Evolutionary conservation across 2,329 filamentous ascomycete genomes (phyloP).

Genomic region (Lecanicillium sp.): DNA sequence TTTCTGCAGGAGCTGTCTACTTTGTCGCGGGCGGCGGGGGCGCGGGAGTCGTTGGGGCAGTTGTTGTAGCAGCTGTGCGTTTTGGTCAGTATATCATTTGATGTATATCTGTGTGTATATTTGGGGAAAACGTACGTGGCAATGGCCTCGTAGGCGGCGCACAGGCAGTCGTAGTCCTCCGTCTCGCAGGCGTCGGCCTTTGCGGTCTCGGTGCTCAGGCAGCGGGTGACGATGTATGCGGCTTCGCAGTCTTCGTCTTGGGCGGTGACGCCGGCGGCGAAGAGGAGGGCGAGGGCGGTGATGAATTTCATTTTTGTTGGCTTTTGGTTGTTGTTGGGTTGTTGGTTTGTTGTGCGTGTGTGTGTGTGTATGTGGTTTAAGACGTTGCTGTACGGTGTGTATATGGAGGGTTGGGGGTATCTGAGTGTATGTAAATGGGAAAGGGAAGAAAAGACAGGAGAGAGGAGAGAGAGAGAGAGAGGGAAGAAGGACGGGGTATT

Average conservation of each 20-base stretch:
- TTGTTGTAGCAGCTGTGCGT: slow-evolving; percentile 43
- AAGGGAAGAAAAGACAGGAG: too few relatives aligned
- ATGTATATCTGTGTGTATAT: slow-evolving; percentile 5
- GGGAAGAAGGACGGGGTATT: too few relatives aligned
- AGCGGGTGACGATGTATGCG: slow-evolving; percentile 38
- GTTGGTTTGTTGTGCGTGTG: too few relatives aligned
- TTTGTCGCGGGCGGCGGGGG: slow-evolving; percentile 24
- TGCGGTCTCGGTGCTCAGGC: slow-evolving; percentile 29
- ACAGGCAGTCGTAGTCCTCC: slow-evolving; percentile 39
- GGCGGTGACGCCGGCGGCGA: slow-evolving; percentile 24
- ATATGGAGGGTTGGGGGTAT: slow-evolving; percentile 2
- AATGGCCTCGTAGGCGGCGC: slow-evolving; percentile 33
- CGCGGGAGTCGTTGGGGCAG: slow-evolving; percentile 41
- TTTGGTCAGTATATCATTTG: not conserved
- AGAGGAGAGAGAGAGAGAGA: too few relatives aligned
- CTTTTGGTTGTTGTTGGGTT: slow-evolving; percentile 7
- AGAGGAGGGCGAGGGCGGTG: slow-evolving; percentile 30
- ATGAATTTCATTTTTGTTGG: slow-evolving; percentile 36
- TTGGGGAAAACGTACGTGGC: slow-evolving; percentile 31
- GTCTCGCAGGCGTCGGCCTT: slow-evolving; percentile 29
- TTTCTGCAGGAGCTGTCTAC: slow-evolving; percentile 36
- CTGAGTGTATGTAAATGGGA: not conserved
- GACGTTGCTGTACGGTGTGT: slow-evolving; percentile 9
- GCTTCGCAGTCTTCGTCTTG: slow-evolving; percentile 28
- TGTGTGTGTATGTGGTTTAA: slow-evolving; percentile 10